Evolutionary conservation across 805 yeast genomes (phyloP).

Genomic region (Lachancea mirantina): DNA sequence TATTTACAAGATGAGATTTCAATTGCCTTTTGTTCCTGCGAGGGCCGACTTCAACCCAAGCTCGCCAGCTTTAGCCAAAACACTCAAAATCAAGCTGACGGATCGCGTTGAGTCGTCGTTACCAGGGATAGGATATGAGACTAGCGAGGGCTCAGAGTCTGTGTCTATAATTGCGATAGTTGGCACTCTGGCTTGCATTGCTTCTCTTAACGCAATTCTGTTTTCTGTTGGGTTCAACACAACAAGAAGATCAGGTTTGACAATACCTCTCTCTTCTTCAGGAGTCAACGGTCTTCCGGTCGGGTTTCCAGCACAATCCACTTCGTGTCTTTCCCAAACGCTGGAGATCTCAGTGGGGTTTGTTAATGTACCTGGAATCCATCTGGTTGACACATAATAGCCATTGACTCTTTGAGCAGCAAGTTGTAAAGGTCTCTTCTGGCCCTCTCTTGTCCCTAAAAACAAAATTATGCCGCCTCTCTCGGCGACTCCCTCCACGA

Average conservation of each 20-base stretch:
- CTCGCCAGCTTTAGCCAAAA: conserved; percentile 79
- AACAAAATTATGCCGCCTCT: conserved; percentile 80
- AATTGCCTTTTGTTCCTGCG: no score
- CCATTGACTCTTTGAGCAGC: conserved; percentile 78
- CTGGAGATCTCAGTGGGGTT: conserved; percentile 63
- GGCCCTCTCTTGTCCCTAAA: conserved; percentile 79
- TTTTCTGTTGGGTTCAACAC: conserved; percentile 84
- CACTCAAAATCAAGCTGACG: conserved; percentile 71
- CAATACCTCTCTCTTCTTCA: conserved; percentile 43
- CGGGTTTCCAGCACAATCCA: conserved; percentile 63
- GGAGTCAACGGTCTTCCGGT: conserved; percentile 52
- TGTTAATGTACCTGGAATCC: conserved; percentile 95
- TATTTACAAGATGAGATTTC: conserved; percentile 4
- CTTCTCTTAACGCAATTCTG: conserved; percentile 72
- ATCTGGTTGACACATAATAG: conserved; percentile 71
- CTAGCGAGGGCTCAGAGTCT: conserved; percentile 80
- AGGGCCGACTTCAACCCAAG: conserved; percentile 61
- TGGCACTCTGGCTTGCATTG: conserved; percentile 75
- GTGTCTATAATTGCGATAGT: conserved; percentile 93
- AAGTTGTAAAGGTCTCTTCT: conserved; percentile 61
- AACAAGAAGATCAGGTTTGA: conserved; percentile 86
- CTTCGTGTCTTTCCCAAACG: conserved; percentile 60
- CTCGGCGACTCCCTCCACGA: conserved; percentile 74
- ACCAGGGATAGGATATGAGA: conserved; percentile 93
- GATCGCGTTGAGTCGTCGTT: conserved; percentile 88